Evolutionary conservation across 2,329 filamentous ascomycete genomes (phyloP), one percentile per base, ranked within the genome.

Genomic region (Mycosphaerella arachidis): DNA sequence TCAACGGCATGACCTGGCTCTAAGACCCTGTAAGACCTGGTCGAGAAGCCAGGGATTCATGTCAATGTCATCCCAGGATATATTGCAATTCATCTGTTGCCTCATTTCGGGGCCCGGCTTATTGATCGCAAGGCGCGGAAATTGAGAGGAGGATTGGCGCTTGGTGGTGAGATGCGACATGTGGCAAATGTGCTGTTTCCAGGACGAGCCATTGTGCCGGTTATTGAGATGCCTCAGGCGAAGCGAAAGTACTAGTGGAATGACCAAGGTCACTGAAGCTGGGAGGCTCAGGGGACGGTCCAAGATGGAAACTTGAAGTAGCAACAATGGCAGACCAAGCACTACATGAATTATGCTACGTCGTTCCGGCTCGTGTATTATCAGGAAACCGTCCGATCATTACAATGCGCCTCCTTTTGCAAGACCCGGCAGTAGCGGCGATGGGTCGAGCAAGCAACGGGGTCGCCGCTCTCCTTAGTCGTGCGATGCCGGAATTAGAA

Each of bases 381-480:
- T 43, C 40, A 53, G 33, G 31, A 37, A 37, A 53, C 51, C 51
- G 16, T 53, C 40, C 48, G 27, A 35, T 53, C 51, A 53, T 53
- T 53, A 53, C 51, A 53, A 53, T 53, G 51, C 51, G 51, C 51
- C 51, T 53, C 51, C 51, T n/a, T 53, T 37, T 53, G 51, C 51
- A 53, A 53, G 18, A 53, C 33, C 51, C 51, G 24, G 16, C 51
- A 20, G n/a, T 20, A 37, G 24, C 20, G 27, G n/a, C 31, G 18
- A n/a, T 40, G 51, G 16, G 20, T 24, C 30, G 51, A 53, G 30
- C 31, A 24, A n/a, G 31, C 24, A 2, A 37, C 51, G 51, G 18
- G 6, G 30, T 6, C 30, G 20, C 51, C 30, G 16, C 18, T 37
- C 30, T 37, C 31, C 51, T 37, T 13, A 18, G 37, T 53, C 51